phyloP scores from a whole-genome alignment of 179 eudicot genomes.

The Silene vulgaris region DNA sequence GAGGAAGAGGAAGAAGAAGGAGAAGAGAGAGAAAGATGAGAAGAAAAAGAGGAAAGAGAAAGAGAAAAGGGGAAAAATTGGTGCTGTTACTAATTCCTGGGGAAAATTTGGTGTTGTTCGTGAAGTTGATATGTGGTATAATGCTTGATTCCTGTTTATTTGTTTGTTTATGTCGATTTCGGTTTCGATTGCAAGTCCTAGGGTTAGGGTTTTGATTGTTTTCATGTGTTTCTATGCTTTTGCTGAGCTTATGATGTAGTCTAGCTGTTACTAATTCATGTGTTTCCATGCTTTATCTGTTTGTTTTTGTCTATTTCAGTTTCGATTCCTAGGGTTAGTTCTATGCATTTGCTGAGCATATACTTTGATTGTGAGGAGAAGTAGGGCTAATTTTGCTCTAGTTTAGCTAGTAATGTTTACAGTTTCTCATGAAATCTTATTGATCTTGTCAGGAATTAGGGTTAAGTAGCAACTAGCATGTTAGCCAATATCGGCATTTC shows the following conservation, averaged over 20 bases:
- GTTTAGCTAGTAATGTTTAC: not conserved
- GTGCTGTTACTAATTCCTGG: constrained; percentile 77
- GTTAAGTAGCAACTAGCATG: not conserved
- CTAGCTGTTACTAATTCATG: not conserved
- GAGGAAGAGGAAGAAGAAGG: constrained; percentile 41
- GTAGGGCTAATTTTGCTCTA: not conserved
- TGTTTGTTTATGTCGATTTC: not conserved
- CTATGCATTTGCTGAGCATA: no score
- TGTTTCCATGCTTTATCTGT: no score
- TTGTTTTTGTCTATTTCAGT: not conserved
- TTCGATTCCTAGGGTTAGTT: constrained; percentile 18
- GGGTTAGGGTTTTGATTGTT: constrained; percentile 27
- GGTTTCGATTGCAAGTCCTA: not conserved
- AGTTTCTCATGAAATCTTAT: not conserved
- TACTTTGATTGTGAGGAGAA: not conserved
- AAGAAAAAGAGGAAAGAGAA: constrained; percentile 37
- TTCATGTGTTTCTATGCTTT: not conserved
- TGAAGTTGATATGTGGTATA: constrained; percentile 93
- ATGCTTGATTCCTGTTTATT: not conserved
- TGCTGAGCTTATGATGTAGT: not conserved
- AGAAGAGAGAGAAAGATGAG: constrained; percentile 26
- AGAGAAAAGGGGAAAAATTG: constrained; percentile 51
- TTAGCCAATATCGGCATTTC: not conserved
- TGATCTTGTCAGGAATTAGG: not conserved
- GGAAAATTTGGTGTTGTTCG: constrained; percentile 80